Evolutionary conservation across 768 basidiomycete species (phyloP).

Genomic region (Agrocybe pediades): DNA sequence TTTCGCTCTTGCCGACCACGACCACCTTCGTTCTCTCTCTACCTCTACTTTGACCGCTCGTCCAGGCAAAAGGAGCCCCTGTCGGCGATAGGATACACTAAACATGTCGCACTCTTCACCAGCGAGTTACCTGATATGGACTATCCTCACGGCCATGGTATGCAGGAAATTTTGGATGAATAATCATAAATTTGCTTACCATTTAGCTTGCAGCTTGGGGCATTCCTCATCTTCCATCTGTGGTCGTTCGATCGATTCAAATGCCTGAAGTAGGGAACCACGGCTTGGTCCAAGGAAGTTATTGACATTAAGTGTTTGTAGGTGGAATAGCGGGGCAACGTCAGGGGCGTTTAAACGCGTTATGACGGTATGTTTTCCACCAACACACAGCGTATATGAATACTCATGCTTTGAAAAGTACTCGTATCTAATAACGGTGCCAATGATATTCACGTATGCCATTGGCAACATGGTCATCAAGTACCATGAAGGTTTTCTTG

Average conservation of each 20-base stretch:
- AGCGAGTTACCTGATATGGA: slow-evolving; percentile 63
- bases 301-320: slow-evolving; percentile 24
- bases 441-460: slow-evolving; percentile 57
- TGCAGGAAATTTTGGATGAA: slow-evolving; percentile 13
- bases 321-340: slow-evolving; percentile 69
- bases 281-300: background rate
- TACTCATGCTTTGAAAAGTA: slow-evolving; percentile 47
- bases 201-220: slow-evolving; percentile 44
- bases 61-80: background rate
- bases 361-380: slow-evolving; percentile 65
- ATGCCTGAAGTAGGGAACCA: slow-evolving; percentile 56
- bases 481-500: slow-evolving; percentile 65
- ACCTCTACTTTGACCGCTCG: slow-evolving; percentile 11
- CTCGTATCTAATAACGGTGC: slow-evolving; percentile 66
- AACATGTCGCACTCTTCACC: slow-evolving; percentile 68
- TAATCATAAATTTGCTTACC: background rate
- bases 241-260: slow-evolving; percentile 83
- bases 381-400: background rate
- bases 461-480: slow-evolving; percentile 73
- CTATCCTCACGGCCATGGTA: slow-evolving; percentile 54
- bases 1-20: slow-evolving; percentile 3
- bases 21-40: background rate
- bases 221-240: slow-evolving; percentile 70
- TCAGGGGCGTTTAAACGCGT: slow-evolving; percentile 82
- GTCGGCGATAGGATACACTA: background rate